Conservation (phyloP, 495 filamentous ascomycete species). For the Penicillium flavigenum region DNA sequence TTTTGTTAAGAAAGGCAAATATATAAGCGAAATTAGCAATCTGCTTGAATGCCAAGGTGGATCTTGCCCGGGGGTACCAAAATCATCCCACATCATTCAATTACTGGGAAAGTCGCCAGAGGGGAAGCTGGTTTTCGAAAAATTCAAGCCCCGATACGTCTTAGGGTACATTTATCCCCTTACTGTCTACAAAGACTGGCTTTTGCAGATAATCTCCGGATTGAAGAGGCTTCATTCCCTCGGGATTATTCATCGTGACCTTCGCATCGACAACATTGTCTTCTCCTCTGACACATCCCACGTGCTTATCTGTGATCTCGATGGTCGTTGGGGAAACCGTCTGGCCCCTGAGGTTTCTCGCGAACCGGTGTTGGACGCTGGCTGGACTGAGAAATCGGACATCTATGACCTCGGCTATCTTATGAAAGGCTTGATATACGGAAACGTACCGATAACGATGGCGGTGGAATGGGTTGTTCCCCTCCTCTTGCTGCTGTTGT, state of each 20-base stretch:
- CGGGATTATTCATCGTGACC: neutral
- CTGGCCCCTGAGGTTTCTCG: constrained; percentile 1
- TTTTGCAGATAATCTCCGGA: neutral
- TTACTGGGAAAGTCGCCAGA: neutral
- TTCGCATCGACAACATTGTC: neutral
- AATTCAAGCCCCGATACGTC: neutral
- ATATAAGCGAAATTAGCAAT: neutral
- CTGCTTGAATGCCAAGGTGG: neutral
- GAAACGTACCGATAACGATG: neutral
- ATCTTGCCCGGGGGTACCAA: neutral
- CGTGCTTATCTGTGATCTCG: constrained; percentile 6
- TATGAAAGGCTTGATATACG: constrained; percentile 5
- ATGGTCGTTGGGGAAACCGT: constrained; percentile 8
- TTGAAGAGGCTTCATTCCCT: neutral
- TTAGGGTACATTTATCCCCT: neutral
- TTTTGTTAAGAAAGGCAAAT: constrained; percentile 3
- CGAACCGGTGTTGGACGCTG: neutral
- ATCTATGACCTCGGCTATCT: constrained; percentile 7
- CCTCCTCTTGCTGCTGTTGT: constrained; percentile 7
- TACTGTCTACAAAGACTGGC: neutral
- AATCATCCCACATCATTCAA: neutral
- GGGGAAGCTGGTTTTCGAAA: neutral
- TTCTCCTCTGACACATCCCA: neutral
- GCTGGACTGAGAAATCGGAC: constrained; percentile 2
- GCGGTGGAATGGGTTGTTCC: constrained; percentile 7